phyloP scores from a whole-genome alignment of 805 yeast genomes.

The Lachancea cidri region DNA sequence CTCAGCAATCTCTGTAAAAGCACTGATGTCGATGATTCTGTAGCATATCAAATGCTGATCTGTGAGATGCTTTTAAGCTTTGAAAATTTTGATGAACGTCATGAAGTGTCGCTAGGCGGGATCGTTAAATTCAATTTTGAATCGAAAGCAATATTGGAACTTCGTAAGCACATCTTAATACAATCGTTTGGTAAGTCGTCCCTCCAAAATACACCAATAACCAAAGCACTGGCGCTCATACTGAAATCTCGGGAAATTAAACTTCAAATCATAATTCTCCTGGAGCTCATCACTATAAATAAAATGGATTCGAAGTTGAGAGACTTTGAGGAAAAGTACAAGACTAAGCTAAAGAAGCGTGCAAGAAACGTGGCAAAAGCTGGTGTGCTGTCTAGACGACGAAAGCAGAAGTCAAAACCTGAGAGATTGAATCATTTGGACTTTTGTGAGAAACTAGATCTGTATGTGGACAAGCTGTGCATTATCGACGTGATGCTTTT shows the following conservation, averaged over 20 bases:
- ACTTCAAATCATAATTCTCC: constrained; percentile 43
- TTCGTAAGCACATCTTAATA: constrained; percentile 22
- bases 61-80: constrained; percentile 32
- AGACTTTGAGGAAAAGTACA: constrained; percentile 28
- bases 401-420: constrained; percentile 23
- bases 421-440: constrained; percentile 13
- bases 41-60: constrained; percentile 24
- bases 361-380: constrained; percentile 31
- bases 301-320: constrained; percentile 33
- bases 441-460: constrained; percentile 35
- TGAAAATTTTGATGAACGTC: constrained; percentile 41
- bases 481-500: constrained; percentile 48
- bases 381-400: constrained; percentile 14
- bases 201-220: background rate
- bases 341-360: constrained; percentile 21
- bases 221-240: constrained; percentile 33
- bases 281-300: constrained; percentile 40
- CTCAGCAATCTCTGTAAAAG: constrained; percentile 39
- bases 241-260: constrained; percentile 54
- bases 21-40: constrained; percentile 12
- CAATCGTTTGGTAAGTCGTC: background rate
- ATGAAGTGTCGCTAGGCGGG: constrained; percentile 28
- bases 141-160: constrained; percentile 10
- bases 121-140: constrained; percentile 23
- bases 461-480: constrained; percentile 47